These are phyloP conservation scores for Persicaria tinctoria DNA, from an alignment of 148 eudicot genomes.

Conservation along the genomic window DNA sequence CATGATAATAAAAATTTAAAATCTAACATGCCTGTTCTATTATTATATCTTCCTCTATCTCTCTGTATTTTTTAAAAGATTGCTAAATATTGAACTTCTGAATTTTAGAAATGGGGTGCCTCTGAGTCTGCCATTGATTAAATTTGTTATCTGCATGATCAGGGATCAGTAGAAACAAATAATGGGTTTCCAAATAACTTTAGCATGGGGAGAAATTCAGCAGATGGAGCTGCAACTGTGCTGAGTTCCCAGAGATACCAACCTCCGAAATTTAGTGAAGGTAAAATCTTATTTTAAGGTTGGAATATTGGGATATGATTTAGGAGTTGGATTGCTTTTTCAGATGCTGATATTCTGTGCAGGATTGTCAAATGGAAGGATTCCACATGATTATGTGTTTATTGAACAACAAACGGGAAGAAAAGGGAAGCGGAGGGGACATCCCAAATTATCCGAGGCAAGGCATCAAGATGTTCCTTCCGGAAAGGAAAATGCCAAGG, in stretches of 20 bases:
- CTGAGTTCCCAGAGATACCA: slow-evolving; percentile 7
- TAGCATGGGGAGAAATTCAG: slow-evolving; percentile 18
- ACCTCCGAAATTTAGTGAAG: neutral
- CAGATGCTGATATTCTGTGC: slow-evolving; percentile 14
- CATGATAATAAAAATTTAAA: neutral
- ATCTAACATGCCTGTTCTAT: neutral
- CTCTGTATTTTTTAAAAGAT: neutral
- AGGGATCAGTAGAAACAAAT: slow-evolving; percentile 33
- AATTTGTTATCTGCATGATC: slow-evolving; percentile 15
- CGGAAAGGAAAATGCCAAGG: slow-evolving; percentile 38
- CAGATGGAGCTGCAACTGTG: slow-evolving; percentile 4
- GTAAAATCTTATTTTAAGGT: neutral
- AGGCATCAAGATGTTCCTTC: slow-evolving; percentile 28
- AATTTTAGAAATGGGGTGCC: neutral
- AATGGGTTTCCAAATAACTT: slow-evolving; percentile 25
- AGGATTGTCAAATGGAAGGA: slow-evolving; percentile 40
- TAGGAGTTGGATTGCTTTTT: neutral
- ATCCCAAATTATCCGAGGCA: slow-evolving; percentile 38
- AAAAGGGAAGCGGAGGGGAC: slow-evolving; percentile 57
- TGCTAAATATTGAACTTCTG: neutral
- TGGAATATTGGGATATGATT: neutral
- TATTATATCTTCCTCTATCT: neutral
- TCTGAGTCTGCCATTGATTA: neutral
- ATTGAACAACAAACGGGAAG: slow-evolving; percentile 45
- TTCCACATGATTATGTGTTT: slow-evolving; percentile 31